Percentiles rank a stretch among this genome's conserved stretches.
Evolutionary conservation across 2,329 filamentous ascomycete species (phyloP).

Genomic region (Cladosporium sp.): DNA sequence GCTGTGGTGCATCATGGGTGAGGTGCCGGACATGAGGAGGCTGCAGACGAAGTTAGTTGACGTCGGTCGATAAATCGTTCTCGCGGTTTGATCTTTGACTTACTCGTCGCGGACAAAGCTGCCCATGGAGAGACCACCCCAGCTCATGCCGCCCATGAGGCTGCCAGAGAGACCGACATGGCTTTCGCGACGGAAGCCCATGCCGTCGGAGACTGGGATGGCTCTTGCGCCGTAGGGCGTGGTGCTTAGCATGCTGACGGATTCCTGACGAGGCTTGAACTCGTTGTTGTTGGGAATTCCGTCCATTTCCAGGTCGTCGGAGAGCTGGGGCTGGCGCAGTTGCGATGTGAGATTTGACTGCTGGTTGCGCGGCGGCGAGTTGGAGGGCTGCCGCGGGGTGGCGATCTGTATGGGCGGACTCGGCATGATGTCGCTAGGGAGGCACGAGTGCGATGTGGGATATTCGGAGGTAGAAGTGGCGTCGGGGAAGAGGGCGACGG

Average conservation of each 20-base stretch:
- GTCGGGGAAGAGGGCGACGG: slow-evolving; percentile 11
- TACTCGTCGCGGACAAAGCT: slow-evolving; percentile 99
- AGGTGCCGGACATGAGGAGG: slow-evolving; percentile 93
- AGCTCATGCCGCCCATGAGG: slow-evolving; percentile 81
- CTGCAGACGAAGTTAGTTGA: slow-evolving; percentile 47
- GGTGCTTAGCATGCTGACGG: slow-evolving; percentile 50
- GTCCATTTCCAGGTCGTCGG: slow-evolving; percentile 23
- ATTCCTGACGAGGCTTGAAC: slow-evolving; percentile 52
- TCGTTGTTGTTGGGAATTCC: slow-evolving; percentile 28
- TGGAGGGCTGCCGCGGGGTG: slow-evolving; percentile 53
- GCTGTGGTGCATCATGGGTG: slow-evolving; percentile 53
- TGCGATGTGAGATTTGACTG: slow-evolving; percentile 65
- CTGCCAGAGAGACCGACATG: slow-evolving; percentile 56
- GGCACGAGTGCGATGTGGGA: not conserved
- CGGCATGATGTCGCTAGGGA: slow-evolving; percentile 44
- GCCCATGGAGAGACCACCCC: slow-evolving; percentile 92
- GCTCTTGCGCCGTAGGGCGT: slow-evolving; percentile 60
- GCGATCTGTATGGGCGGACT: slow-evolving; percentile 62
- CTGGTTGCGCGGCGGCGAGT: slow-evolving; percentile 61
- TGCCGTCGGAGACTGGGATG: slow-evolving; percentile 58
- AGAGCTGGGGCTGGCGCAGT: slow-evolving; percentile 48
- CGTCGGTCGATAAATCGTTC: slow-evolving; percentile 8
- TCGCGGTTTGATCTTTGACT: slow-evolving; percentile 46
- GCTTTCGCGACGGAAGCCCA: slow-evolving; percentile 54
- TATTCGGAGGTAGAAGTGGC: not conserved